A percentile compares a stretch with the other conserved stretches of the same genome.
phyloP scores from a whole-genome alignment of 495 filamentous ascomycete genomes.

The Aspergillus wentii region DNA sequence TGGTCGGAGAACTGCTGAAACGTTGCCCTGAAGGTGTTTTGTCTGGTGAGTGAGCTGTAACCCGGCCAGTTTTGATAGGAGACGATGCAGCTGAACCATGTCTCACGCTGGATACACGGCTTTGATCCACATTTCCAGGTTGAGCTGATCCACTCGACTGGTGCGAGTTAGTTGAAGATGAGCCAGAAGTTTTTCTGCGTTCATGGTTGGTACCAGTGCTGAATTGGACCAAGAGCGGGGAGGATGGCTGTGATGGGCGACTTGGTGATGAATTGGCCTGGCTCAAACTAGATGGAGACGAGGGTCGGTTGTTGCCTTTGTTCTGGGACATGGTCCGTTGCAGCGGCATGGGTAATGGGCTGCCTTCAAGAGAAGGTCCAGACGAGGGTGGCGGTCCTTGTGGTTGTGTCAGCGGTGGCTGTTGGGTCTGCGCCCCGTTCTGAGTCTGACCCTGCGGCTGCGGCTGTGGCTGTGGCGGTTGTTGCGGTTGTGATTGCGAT shows the following conservation, averaged over 20 bases:
- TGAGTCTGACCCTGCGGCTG: slow-evolving; percentile 7
- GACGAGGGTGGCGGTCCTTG: slow-evolving; percentile 39
- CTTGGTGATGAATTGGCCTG: slow-evolving; percentile 83
- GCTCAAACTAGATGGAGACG: slow-evolving; percentile 75
- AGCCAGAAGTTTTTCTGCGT: slow-evolving; percentile 76
- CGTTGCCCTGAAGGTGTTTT: slow-evolving; percentile 37
- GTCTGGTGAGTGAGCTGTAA: slow-evolving; percentile 49
- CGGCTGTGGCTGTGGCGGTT: slow-evolving; percentile 3
- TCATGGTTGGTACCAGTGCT: slow-evolving; percentile 71
- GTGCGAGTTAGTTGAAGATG: slow-evolving; percentile 76
- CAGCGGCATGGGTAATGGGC: slow-evolving; percentile 76
- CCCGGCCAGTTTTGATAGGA: slow-evolving; percentile 69
- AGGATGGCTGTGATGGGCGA: slow-evolving; percentile 86
- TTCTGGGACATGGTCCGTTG: slow-evolving; percentile 79
- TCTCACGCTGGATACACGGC: slow-evolving; percentile 42
- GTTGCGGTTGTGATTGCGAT: slow-evolving; percentile 10
- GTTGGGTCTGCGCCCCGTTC: slow-evolving; percentile 34
- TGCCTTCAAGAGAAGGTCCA: slow-evolving; percentile 73
- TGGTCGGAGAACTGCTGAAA: slow-evolving; percentile 42
- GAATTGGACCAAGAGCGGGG: slow-evolving; percentile 88
- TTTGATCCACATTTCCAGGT: slow-evolving; percentile 62
- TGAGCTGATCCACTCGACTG: slow-evolving; percentile 69
- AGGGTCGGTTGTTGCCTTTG: slow-evolving; percentile 69
- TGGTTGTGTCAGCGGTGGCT: slow-evolving; percentile 26
- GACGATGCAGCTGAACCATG: slow-evolving; percentile 65